Conservation (phyloP, 495 filamentous ascomycete genomes). For the Aspergillus wentii region DNA sequence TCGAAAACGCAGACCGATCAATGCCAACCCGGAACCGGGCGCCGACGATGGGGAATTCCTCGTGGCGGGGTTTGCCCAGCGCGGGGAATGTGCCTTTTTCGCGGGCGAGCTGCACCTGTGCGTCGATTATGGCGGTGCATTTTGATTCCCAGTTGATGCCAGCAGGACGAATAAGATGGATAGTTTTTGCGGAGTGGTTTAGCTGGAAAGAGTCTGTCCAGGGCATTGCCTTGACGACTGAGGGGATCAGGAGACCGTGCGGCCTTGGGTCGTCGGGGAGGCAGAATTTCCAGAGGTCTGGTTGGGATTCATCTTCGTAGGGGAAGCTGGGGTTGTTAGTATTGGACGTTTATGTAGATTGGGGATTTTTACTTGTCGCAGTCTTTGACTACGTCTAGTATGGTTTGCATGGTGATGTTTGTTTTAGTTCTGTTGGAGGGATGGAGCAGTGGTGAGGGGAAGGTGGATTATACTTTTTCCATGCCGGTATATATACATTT, state of each 20-base stretch:
- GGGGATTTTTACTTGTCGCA: constrained; percentile 1
- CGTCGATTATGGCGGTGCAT: constrained; percentile 1
- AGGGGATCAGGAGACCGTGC: constrained; percentile 4
- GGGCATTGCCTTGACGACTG: constrained; percentile 2
- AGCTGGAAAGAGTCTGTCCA: constrained; percentile 6
- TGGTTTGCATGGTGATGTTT: too few species aligned
- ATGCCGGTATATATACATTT: too few species aligned
- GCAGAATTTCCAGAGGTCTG: constrained; percentile 5
- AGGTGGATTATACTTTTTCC: background rate
- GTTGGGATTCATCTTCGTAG: constrained; percentile 1
- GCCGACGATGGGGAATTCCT: constrained; percentile 5
- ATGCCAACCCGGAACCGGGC: constrained; percentile 21
- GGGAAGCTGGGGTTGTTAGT: constrained; percentile 1
- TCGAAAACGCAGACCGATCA: constrained; percentile 38
- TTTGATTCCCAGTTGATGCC: constrained; percentile 1
- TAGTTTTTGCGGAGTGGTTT: background rate
- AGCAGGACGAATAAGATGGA: background rate
- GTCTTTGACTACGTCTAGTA: constrained; percentile 2
- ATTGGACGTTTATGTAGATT: background rate
- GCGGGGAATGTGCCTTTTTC: background rate
- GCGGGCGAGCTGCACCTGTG: constrained; percentile 1
- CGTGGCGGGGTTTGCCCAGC: background rate
- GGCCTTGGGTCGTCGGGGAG: constrained; percentile 4
- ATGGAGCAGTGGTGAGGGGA: background rate
- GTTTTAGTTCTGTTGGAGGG: too few species aligned